These are phyloP conservation scores for Trypanosoma vivax DNA, from an alignment of 208 protist species.

Conservation along the genomic window DNA sequence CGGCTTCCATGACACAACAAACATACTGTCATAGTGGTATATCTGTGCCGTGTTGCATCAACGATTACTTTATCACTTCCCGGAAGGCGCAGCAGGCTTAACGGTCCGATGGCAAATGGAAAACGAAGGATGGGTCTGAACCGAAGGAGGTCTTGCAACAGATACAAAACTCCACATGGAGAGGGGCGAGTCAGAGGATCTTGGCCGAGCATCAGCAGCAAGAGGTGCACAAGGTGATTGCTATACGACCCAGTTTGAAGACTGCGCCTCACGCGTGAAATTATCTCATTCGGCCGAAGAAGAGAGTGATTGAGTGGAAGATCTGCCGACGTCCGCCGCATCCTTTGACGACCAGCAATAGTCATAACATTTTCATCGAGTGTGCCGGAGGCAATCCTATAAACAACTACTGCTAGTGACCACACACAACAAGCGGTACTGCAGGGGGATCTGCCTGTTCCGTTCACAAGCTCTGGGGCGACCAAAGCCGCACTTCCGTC, in stretches of 20 bases:
- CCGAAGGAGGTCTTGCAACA: conserved; percentile 57
- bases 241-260: conserved; percentile 45
- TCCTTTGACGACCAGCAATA: not conserved
- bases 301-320: conserved; percentile 47
- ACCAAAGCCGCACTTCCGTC: conserved; percentile 4
- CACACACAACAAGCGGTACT: conserved; percentile 37
- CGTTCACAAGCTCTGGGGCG: conserved; percentile 2
- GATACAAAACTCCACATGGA: conserved; percentile 25
- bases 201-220: conserved; percentile 53
- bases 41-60: conserved; percentile 37
- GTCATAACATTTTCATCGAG: conserved; percentile 6
- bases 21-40: conserved; percentile 40
- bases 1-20: conserved; percentile 36
- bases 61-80: conserved; percentile 28
- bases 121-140: conserved; percentile 54
- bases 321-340: conserved; percentile 6
- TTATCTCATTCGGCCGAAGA: conserved; percentile 40
- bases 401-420: conserved; percentile 47
- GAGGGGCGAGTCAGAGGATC: conserved; percentile 58
- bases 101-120: conserved; percentile 60
- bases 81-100: conserved; percentile 43
- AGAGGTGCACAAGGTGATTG: conserved; percentile 31
- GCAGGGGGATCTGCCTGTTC: not conserved
- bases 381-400: conserved; percentile 33
- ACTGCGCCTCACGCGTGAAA: conserved; percentile 29